Evolutionary conservation across 192 early-diverging fungal species (phyloP).

Genomic region (Coemansia umbellata): DNA sequence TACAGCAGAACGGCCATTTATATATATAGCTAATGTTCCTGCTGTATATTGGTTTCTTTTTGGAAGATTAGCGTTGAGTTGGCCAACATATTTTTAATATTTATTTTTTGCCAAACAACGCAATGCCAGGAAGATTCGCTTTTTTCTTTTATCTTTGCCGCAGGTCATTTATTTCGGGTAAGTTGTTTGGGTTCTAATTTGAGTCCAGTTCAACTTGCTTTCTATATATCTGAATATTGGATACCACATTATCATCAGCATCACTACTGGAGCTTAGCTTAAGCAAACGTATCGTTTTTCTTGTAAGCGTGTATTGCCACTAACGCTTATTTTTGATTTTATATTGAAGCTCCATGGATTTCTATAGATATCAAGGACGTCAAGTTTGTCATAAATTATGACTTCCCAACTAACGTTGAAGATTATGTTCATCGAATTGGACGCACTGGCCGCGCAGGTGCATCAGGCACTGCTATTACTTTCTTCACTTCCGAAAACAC

Average conservation of each 20-base stretch:
- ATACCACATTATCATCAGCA: too few species aligned
- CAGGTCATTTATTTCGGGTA: slow-evolving; percentile 1
- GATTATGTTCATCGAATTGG: slow-evolving; percentile 95
- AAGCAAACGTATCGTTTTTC: too few species aligned
- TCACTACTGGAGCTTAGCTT: too few species aligned
- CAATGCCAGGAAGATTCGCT: too few species aligned
- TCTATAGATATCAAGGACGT: slow-evolving; percentile 84
- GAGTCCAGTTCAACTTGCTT: slow-evolving; percentile 5
- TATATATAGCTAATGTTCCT: too few species aligned
- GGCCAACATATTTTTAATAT: too few species aligned
- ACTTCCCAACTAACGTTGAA: slow-evolving; percentile 88
- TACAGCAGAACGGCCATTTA: too few species aligned
- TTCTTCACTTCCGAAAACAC: slow-evolving; percentile 91
- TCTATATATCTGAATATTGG: neutral
- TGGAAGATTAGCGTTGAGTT: too few species aligned
- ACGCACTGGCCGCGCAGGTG: slow-evolving; percentile 92
- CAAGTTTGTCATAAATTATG: slow-evolving; percentile 96
- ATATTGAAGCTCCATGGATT: neutral
- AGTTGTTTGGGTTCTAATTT: slow-evolving; percentile 5
- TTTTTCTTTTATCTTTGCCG: slow-evolving; percentile 1
- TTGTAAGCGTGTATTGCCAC: too few species aligned
- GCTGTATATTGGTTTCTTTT: too few species aligned
- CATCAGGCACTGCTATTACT: slow-evolving; percentile 84
- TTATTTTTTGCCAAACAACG: too few species aligned
- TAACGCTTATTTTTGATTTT: too few species aligned